phyloP scores from a whole-genome alignment of 257 asterid genomes.

The Fraxinus anomala region DNA sequence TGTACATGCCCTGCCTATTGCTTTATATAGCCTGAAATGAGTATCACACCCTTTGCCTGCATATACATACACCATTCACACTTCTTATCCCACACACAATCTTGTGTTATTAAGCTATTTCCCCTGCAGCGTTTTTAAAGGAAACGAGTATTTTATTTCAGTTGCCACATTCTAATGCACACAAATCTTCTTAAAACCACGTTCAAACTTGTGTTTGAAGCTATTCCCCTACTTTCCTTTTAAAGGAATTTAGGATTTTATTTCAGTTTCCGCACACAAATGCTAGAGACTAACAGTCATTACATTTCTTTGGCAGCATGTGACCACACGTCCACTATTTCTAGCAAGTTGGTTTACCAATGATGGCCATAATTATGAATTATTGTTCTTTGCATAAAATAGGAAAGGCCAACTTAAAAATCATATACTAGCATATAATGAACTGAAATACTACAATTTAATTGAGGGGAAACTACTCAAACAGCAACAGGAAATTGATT shows the following conservation, averaged over 20 bases:
- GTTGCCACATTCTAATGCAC: not conserved
- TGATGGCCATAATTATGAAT: not conserved
- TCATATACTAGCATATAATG: slow-evolving; percentile 1
- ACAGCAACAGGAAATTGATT: not conserved
- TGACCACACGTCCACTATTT: not conserved
- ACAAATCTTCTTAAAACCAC: not conserved
- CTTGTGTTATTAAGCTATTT: too few relatives aligned
- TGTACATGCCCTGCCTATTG: not conserved
- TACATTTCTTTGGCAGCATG: slow-evolving; percentile 21
- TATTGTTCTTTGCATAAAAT: not conserved
- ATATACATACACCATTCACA: not conserved
- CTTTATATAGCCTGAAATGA: not conserved
- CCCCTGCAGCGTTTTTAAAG: too few relatives aligned
- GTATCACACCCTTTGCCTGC: not conserved
- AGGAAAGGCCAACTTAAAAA: slow-evolving; percentile 11
- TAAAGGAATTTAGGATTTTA: not conserved
- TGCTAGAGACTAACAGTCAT: slow-evolving; percentile 16
- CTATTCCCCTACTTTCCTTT: too few relatives aligned
- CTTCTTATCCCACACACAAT: not conserved
- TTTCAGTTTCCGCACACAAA: slow-evolving; percentile 7
- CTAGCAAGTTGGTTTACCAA: slow-evolving; percentile 11
- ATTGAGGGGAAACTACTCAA: too few relatives aligned
- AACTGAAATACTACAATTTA: not conserved
- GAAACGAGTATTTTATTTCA: too few relatives aligned
- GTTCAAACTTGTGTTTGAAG: not conserved